These are phyloP conservation scores for Thelonectria discophora DNA, from an alignment of 2,329 filamentous ascomycete genomes.

Conservation along the genomic window DNA sequence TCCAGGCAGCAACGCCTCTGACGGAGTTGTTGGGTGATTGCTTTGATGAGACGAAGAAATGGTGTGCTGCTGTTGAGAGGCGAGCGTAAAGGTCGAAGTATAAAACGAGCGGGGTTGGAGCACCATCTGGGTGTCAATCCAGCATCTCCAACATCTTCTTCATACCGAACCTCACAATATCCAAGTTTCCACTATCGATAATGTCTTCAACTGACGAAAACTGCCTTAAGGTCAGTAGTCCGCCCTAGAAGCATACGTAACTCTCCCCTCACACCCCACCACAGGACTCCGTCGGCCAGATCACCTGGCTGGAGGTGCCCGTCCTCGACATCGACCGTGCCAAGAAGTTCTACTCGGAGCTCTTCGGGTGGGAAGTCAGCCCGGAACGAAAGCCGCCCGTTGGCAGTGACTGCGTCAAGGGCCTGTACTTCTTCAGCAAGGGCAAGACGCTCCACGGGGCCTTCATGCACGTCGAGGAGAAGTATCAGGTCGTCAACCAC, in stretches of 20 bases:
- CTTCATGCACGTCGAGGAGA: conserved; percentile 47
- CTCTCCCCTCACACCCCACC: conserved; percentile 3
- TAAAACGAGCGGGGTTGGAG: conserved; percentile 26
- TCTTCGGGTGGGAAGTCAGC: conserved; percentile 48
- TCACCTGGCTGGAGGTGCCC: conserved; percentile 53
- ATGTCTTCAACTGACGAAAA: conserved; percentile 23
- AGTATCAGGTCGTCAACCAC: conserved; percentile 41
- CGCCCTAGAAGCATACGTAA: not conserved
- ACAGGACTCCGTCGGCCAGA: conserved; percentile 44
- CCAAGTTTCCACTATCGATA: not conserved
- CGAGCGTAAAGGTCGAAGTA: conserved; percentile 17
- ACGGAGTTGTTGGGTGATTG: conserved; percentile 14
- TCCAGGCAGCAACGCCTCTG: conserved; percentile 37
- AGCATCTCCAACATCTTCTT: not conserved
- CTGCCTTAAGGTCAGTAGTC: conserved; percentile 21
- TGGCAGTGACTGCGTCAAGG: conserved; percentile 40
- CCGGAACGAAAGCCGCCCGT: conserved; percentile 31
- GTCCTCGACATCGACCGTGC: conserved; percentile 47
- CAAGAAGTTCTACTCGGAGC: conserved; percentile 49
- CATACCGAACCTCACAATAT: not conserved
- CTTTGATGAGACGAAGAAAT: not conserved
- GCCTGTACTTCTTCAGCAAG: conserved; percentile 48
- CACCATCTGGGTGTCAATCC: not conserved
- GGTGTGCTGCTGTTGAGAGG: conserved; percentile 1
- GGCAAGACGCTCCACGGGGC: conserved; percentile 47